A percentile compares a stretch with the other conserved stretches of the same genome.
phyloP scores from a whole-genome alignment of 179 eudicot genomes.

The Camellia oleifera region DNA sequence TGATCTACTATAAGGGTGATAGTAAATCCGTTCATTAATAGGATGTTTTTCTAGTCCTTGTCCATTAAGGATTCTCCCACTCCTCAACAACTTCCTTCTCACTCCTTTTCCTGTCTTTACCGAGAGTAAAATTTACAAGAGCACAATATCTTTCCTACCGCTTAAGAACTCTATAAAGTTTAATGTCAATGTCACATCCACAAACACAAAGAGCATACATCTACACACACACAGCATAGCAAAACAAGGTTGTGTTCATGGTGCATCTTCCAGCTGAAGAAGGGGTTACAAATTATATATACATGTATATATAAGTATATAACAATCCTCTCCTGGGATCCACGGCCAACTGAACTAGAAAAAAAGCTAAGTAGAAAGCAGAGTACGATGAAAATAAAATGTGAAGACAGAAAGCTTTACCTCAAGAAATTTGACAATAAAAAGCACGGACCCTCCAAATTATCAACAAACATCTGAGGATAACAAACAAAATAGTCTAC shows the following conservation, averaged over 20 bases:
- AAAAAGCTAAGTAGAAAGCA: not conserved
- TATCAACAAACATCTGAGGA: constrained; percentile 47
- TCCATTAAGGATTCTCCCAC: not conserved
- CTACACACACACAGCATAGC: not conserved
- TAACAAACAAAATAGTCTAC: constrained; percentile 15
- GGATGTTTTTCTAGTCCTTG: not conserved
- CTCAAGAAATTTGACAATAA: constrained; percentile 21
- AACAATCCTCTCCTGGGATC: too few species aligned
- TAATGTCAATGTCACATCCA: too few species aligned
- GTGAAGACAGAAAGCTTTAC: constrained; percentile 1
- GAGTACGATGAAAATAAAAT: not conserved
- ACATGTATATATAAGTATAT: too few species aligned
- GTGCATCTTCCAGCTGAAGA: too few species aligned
- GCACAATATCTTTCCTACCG: not conserved
- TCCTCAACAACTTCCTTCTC: not conserved
- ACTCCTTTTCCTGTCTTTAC: not conserved
- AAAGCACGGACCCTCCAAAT: constrained; percentile 35
- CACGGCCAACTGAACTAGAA: not conserved
- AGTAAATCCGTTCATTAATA: not conserved
- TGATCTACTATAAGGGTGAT: too few species aligned
- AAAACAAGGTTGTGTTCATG: too few species aligned
- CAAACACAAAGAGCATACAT: not conserved
- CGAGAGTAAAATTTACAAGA: not conserved
- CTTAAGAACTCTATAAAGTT: too few species aligned
- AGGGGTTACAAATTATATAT: too few species aligned